Percentiles rank a stretch among this genome's conserved stretches.
Conservation (phyloP, 306 rosid species). For the Parietaria judaica region DNA sequence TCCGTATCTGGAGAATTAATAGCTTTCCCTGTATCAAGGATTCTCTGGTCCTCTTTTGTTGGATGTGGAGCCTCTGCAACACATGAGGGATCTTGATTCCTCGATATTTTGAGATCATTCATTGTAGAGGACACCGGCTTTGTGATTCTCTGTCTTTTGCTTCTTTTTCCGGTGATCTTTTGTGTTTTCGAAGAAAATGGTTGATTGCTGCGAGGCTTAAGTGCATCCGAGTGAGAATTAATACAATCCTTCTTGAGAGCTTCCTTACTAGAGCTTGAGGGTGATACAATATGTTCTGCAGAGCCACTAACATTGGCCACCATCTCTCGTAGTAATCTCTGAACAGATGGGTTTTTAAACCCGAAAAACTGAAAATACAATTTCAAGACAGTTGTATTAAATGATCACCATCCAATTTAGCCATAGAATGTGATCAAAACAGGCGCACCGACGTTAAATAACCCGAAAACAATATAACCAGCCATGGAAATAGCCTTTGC, state of each 20-base stretch:
- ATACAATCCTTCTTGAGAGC: constrained; percentile 27
- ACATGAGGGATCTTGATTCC: constrained; percentile 26
- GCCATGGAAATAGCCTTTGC: constrained; percentile 1
- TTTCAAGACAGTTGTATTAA: constrained; percentile 9
- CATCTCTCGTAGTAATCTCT: constrained; percentile 66
- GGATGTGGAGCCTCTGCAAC: constrained; percentile 25
- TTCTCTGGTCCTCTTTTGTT: constrained; percentile 21
- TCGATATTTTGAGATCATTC: constrained; percentile 30
- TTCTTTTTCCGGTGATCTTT: constrained; percentile 48
- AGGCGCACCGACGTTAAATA: background rate
- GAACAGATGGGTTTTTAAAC: constrained; percentile 66
- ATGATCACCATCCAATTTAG: background rate
- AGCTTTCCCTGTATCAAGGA: constrained; percentile 18
- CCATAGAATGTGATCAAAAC: background rate
- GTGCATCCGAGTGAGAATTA: constrained; percentile 21
- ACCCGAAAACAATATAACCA: background rate
- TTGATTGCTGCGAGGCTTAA: constrained; percentile 31
- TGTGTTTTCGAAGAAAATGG: constrained; percentile 25
- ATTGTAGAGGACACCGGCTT: constrained; percentile 20
- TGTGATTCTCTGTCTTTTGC: constrained; percentile 32
- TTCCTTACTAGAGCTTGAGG: constrained; percentile 28
- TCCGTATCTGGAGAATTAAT: constrained; percentile 21
- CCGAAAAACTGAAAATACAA: constrained; percentile 67
- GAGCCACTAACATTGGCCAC: constrained; percentile 54
- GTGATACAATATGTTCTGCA: constrained; percentile 30